Conservation (phyloP, 345 rosid genomes). For the Aquilaria sinensis region DNA sequence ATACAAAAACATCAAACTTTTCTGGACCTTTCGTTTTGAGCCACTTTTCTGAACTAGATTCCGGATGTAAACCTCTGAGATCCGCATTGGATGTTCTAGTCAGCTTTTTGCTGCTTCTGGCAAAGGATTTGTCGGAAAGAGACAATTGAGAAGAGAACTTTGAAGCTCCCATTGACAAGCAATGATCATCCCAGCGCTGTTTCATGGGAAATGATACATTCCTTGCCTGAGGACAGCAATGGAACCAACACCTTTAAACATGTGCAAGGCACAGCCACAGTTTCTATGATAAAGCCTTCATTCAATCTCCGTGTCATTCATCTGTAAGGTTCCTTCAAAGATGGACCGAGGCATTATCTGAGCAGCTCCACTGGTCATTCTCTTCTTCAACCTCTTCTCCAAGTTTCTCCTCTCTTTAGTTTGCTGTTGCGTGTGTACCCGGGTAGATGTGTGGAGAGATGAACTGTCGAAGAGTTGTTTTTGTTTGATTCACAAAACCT, state of each 20-base stretch:
- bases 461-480: no score
- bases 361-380: conserved; percentile 18
- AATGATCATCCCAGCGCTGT: conserved; percentile 1
- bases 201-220: conserved; percentile 15
- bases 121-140: background rate
- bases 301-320: conserved; percentile 10
- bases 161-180: conserved; percentile 14
- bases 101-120: background rate
- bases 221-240: conserved; percentile 9
- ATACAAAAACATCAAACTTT: no score
- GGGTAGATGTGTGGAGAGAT: no score
- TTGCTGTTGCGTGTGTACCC: no score
- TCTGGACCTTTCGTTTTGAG: no score
- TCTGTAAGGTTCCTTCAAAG: conserved; percentile 15
- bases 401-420: background rate
- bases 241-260: conserved; percentile 12
- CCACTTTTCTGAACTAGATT: no score
- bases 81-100: background rate
- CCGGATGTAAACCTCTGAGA: no score
- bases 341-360: conserved; percentile 11
- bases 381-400: background rate
- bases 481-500: no score
- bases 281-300: conserved; percentile 39
- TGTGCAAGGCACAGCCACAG: conserved; percentile 37
- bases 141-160: conserved; percentile 17